phyloP scores from a whole-genome alignment of 139 green algal genomes.

The Tetraselmis chui region DNA sequence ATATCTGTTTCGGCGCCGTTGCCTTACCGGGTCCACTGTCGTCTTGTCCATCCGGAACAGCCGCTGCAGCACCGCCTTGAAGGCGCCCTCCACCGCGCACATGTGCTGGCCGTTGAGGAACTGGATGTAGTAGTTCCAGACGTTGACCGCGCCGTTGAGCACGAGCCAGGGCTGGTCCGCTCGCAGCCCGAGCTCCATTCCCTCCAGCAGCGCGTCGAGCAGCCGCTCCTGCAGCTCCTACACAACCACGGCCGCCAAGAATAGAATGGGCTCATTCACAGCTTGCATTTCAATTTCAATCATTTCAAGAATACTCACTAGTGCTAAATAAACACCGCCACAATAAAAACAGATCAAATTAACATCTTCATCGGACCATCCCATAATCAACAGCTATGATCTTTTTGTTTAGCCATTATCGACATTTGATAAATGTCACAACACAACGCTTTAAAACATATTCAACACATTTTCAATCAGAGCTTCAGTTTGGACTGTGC shows the following conservation, averaged over 20 bases:
- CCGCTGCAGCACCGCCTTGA: constrained; percentile 17
- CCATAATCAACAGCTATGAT: too few relatives aligned
- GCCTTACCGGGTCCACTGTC: background rate
- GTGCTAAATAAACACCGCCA: too few relatives aligned
- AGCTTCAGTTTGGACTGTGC: too few relatives aligned
- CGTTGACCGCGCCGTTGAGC: constrained; percentile 37
- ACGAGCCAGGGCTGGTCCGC: constrained; percentile 43
- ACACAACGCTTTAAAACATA: too few relatives aligned
- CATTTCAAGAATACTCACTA: too few relatives aligned
- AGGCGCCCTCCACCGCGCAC: constrained; percentile 14
- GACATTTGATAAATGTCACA: too few relatives aligned
- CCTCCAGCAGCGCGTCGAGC: constrained; percentile 24
- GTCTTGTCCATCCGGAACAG: constrained; percentile 24
- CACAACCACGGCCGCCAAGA: background rate
- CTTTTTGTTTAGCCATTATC: too few relatives aligned
- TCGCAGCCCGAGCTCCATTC: constrained; percentile 27
- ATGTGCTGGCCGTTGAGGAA: constrained; percentile 38
- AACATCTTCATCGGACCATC: too few relatives aligned
- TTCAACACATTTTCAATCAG: too few relatives aligned
- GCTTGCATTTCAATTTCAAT: too few relatives aligned
- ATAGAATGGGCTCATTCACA: background rate
- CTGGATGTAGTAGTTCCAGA: constrained; percentile 48
- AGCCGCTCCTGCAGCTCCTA: constrained; percentile 9
- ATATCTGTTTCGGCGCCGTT: too few relatives aligned
- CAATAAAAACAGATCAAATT: too few relatives aligned